These are phyloP conservation scores for Colletotrichum sp. DNA, from an alignment of 2,329 filamentous ascomycete species.

Conservation along the genomic window DNA sequence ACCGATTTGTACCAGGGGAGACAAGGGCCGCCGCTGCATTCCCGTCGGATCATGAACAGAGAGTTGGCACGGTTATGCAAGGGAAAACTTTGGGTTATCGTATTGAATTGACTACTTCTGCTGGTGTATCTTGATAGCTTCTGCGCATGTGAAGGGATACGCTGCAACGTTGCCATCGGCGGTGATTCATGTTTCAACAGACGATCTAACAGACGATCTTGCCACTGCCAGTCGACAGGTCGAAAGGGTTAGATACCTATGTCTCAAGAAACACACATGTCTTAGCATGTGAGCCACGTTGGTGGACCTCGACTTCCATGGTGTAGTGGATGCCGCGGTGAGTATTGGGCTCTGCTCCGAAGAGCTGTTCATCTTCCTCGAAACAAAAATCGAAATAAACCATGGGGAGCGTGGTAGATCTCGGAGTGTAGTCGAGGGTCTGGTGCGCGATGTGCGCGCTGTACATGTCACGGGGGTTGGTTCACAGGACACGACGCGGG, in stretches of 20 bases:
- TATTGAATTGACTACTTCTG: not conserved
- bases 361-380: conserved; percentile 3
- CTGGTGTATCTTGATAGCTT: not conserved
- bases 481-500: not conserved
- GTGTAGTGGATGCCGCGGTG: not conserved
- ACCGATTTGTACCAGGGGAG: conserved; percentile 1
- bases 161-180: not conserved
- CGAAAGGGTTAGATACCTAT: not conserved
- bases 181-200: not conserved
- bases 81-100: not conserved
- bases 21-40: conserved; percentile 6
- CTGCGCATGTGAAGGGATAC: not conserved
- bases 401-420: conserved; percentile 1
- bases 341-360: conserved; percentile 6
- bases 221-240: not conserved
- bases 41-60: not conserved
- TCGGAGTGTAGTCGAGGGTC: conserved; percentile 15
- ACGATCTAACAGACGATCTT: not conserved
- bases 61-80: not conserved
- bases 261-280: not conserved
- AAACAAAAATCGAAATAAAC: conserved; percentile 9
- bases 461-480: not conserved
- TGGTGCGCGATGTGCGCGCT: not conserved
- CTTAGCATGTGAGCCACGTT: not conserved
- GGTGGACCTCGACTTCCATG: conserved; percentile 4